Evolutionary conservation across 805 yeast species (phyloP).

Genomic region (Myxozyma geophila): DNA sequence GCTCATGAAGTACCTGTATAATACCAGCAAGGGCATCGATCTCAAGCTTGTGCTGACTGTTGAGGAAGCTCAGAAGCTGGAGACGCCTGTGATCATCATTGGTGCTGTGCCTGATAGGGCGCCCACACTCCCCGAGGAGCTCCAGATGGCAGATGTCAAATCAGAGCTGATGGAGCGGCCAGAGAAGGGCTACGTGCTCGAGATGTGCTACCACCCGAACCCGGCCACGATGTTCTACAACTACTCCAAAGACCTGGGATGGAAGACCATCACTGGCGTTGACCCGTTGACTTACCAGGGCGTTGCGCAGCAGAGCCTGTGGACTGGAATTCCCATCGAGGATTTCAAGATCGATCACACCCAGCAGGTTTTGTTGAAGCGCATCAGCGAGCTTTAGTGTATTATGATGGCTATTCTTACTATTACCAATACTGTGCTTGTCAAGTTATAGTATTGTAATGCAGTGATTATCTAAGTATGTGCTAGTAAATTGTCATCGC

Average conservation of each 20-base stretch:
- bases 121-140: background rate
- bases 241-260: background rate
- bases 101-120: background rate
- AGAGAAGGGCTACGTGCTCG: conserved; percentile 7
- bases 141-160: background rate
- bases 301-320: conserved; percentile 10
- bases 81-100: background rate
- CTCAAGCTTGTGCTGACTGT: no score
- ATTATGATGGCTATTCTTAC: no score
- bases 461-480: no score
- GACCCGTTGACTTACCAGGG: conserved; percentile 16
- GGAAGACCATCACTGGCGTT: conserved; percentile 1
- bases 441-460: no score
- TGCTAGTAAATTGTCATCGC: no score
- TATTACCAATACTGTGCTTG: no score
- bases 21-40: no score
- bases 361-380: no score
- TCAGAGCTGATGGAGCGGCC: background rate
- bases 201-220: conserved; percentile 19
- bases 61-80: no score
- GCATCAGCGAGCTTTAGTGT: no score
- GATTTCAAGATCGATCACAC: background rate
- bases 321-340: conserved; percentile 1
- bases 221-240: background rate
- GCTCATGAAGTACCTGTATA: no score